Percentiles rank a stretch among this genome's conserved stretches.
Evolutionary conservation across 345 rosid genomes (phyloP).

Genomic region (Rhodomyrtus tomentosa): DNA sequence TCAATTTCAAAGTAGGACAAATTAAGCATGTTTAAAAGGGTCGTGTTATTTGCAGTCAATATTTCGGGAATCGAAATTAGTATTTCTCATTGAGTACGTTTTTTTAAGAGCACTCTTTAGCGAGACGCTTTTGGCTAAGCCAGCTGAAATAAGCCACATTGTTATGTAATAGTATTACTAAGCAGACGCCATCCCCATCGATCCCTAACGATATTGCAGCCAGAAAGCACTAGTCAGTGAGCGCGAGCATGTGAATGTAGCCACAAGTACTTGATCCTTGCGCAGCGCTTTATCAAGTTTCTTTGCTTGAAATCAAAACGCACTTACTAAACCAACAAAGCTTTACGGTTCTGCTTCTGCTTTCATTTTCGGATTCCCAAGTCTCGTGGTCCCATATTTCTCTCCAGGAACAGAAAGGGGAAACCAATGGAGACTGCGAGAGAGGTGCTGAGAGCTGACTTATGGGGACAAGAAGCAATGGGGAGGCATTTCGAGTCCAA

Average conservation of each 20-base stretch:
- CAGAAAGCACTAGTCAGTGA: background rate
- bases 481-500: constrained; percentile 26
- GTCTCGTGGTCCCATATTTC: constrained; percentile 7
- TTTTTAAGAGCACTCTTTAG: background rate
- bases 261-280: background rate
- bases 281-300: background rate
- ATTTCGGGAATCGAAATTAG: background rate
- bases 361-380: constrained; percentile 12
- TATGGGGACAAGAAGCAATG: constrained; percentile 13
- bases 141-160: background rate
- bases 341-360: constrained; percentile 1
- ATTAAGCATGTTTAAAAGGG: background rate
- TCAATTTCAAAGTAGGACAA: no score
- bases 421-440: constrained; percentile 30
- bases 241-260: background rate
- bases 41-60: background rate
- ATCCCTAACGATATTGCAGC: background rate
- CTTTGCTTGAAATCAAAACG: background rate
- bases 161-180: background rate
- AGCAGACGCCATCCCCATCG: background rate
- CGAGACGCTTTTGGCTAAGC: background rate
- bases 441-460: constrained; percentile 30
- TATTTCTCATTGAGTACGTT: background rate
- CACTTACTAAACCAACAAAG: background rate
- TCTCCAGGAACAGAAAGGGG: constrained; percentile 1